These are phyloP conservation scores for Oryza australiensis DNA, from an alignment of 176 grass and related monocot species.

Conservation along the genomic window DNA sequence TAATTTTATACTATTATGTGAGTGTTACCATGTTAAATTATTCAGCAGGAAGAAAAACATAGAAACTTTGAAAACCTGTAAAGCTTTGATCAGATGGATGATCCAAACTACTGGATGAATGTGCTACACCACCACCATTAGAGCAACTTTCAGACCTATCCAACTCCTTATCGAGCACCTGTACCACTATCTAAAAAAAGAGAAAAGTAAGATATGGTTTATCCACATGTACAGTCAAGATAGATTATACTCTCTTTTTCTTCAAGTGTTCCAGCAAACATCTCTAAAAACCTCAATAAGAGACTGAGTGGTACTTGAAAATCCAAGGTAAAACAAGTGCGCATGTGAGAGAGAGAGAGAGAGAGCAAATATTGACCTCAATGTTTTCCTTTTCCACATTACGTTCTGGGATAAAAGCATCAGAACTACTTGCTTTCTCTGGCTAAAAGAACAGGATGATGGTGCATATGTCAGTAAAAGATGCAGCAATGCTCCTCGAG, in stretches of 20 bases:
- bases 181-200: conserved; percentile 36
- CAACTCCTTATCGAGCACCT: conserved; percentile 9
- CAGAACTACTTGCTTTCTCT: conserved; percentile 15
- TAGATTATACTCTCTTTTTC: not conserved
- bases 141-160: conserved; percentile 24
- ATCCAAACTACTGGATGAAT: conserved; percentile 23
- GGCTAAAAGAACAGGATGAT: conserved; percentile 27
- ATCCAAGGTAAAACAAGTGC: not conserved
- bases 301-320: not conserved
- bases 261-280: not conserved
- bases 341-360: not conserved
- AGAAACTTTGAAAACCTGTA: conserved; percentile 32
- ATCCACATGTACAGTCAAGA: not conserved
- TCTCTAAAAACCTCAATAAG: not conserved
- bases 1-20: not conserved
- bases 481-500: not conserved
- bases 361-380: conserved; percentile 25
- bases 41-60: conserved; percentile 1
- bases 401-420: not conserved
- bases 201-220: not conserved
- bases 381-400: conserved; percentile 10
- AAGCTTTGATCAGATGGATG: conserved; percentile 26
- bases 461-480: conserved; percentile 9
- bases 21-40: conserved; percentile 20
- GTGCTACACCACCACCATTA: conserved; percentile 9